Evolutionary conservation across 1,139 yeast species (phyloP), one percentile per base, ranked within the genome.

Genomic region (Sugiyamaella paludigena): DNA sequence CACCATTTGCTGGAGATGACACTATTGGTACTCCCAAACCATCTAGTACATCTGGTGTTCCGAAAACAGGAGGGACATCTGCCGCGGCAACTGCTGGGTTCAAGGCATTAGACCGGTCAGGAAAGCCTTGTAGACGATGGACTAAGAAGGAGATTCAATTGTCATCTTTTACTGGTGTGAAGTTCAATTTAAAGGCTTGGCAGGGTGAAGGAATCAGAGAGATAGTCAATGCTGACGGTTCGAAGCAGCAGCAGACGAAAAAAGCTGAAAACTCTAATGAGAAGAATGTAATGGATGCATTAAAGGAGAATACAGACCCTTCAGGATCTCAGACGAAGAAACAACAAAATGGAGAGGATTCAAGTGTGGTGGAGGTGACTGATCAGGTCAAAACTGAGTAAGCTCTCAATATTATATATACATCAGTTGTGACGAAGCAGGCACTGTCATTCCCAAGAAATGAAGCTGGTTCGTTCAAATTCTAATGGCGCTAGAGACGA

Each of bases 81-180:
- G 56, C 58, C 13, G 43, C 40, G 6, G 35, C 43, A 19, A 61
- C 59, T 40, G 63, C 64, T 9, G 58, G 59, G 26, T 47, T 63
- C 36, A 47, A 64, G 28, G 67, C 68, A 2, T 63, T 78, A 51
- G 84, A 79, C 55, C 74, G 75, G 52, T 65, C 77, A 8, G 81
- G 83, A 2, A 72, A 68, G 47, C 78, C 79, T 19, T 71, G 73
- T 34, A 71, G 76, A 48, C 73, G 69, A 56, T 81, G 87, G 86
- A 63, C 59, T 7, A 78, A 78, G 58, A 68, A 70, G 47, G 75
- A 77, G 1, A 58, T 73, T 10, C 60, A 68, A 43, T 73, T 81
- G 55, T 78, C 77, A 62, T 76, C 82, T n/a, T 81, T 81, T 58
- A 80, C 83, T 10, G 85, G 87, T 10, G 78, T 75, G 59, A 73